These are phyloP conservation scores for Neurospora terricola DNA, from an alignment of 495 filamentous ascomycete genomes.

Conservation along the genomic window DNA sequence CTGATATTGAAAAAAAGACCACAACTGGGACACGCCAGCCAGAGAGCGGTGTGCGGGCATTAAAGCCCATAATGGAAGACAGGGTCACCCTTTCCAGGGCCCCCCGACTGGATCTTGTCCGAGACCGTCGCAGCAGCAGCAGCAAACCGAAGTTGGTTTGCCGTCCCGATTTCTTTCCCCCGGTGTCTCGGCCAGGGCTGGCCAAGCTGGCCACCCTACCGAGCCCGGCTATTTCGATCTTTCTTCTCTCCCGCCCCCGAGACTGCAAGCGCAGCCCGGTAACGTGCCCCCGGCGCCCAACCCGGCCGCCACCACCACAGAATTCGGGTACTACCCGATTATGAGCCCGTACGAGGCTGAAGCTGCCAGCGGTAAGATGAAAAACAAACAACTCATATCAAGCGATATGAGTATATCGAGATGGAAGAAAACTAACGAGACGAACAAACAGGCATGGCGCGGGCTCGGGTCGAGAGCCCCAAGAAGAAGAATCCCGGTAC, in stretches of 20 bases:
- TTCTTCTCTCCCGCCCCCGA: not conserved
- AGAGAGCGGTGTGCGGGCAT: not conserved
- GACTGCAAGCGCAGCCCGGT: not conserved
- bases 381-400: not conserved
- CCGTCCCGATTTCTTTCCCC: not conserved
- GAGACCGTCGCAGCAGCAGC: not conserved
- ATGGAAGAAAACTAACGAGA: not conserved
- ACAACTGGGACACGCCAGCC: conserved; percentile 12
- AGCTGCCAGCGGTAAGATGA: conserved; percentile 1
- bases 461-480: not conserved
- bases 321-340: conserved; percentile 6
- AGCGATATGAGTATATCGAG: not conserved
- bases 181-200: not conserved
- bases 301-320: not conserved
- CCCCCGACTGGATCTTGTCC: conserved; percentile 8
- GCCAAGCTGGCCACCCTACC: not conserved
- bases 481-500: not conserved
- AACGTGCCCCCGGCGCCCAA: not conserved
- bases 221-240: not conserved
- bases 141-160: not conserved
- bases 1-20: not conserved
- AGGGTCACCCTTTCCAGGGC: not conserved
- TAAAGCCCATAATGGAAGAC: not conserved
- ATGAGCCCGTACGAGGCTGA: conserved; percentile 16
- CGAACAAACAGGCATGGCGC: not conserved